Conservation (phyloP, 345 rosid genomes). For the Hirschfeldia incana region DNA sequence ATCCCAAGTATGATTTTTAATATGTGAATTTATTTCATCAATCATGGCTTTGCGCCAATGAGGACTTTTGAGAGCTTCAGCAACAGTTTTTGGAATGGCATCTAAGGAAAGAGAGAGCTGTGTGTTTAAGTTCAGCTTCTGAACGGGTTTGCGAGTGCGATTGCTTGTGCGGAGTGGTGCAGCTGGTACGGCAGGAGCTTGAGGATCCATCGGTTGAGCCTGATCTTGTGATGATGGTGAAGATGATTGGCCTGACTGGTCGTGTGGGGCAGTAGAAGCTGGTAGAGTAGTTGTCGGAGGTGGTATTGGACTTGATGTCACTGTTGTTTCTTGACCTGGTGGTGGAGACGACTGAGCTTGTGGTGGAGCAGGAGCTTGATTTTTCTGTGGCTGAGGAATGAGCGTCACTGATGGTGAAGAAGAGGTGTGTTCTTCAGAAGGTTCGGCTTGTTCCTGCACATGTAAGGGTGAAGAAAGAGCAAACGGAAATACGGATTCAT, state of each 20-base stretch:
- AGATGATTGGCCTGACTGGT: no score
- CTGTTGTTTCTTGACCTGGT: no score
- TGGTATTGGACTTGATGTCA: no score
- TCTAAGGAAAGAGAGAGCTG: not conserved
- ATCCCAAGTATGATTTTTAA: not conserved
- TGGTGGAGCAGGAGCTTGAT: no score
- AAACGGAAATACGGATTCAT: no score
- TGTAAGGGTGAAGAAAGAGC: not conserved
- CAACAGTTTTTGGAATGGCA: no score
- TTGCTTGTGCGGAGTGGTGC: not conserved
- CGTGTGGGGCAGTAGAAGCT: no score
- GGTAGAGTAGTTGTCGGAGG: no score
- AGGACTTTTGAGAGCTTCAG: not conserved
- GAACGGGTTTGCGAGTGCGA: not conserved
- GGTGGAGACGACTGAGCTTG: no score
- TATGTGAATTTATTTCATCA: not conserved
- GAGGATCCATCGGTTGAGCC: no score
- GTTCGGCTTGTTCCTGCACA: not conserved
- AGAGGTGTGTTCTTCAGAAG: not conserved
- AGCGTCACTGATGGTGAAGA: not conserved
- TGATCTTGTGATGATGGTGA: no score
- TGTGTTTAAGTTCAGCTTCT: not conserved
- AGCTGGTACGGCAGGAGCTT: no score
- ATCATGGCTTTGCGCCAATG: not conserved
- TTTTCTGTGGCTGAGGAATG: not conserved